A percentile compares a stretch with the other conserved stretches of the same genome.
phyloP scores from a whole-genome alignment of 257 asterid species.

The Rhazya stricta region DNA sequence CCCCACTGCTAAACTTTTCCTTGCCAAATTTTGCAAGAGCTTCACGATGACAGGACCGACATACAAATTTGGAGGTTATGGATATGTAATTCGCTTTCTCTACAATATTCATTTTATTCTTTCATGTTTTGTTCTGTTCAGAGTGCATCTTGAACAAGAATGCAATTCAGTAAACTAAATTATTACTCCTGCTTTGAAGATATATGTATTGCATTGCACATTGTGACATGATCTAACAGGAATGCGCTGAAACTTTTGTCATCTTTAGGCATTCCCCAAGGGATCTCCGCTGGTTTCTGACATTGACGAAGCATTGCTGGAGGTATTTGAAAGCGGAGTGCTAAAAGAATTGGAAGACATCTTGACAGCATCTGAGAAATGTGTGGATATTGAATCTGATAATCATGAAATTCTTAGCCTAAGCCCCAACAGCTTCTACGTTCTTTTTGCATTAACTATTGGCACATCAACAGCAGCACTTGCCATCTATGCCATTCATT shows the following conservation, averaged over 20 bases:
- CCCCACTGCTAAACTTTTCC: slow-evolving; percentile 34
- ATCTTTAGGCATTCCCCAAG: slow-evolving; percentile 34
- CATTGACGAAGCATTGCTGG: slow-evolving; percentile 30
- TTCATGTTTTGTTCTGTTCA: too few relatives aligned
- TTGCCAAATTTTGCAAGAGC: slow-evolving; percentile 39
- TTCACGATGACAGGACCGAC: slow-evolving; percentile 34
- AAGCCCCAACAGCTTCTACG: slow-evolving; percentile 29
- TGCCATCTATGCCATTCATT: slow-evolving; percentile 18
- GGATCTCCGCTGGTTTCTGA: slow-evolving; percentile 36
- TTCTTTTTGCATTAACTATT: slow-evolving; percentile 30
- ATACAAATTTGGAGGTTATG: slow-evolving; percentile 39
- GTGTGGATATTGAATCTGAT: slow-evolving; percentile 26
- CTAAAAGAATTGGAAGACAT: slow-evolving; percentile 28
- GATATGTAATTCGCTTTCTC: slow-evolving; percentile 27
- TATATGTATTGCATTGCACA: too few relatives aligned
- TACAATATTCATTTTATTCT: neutral
- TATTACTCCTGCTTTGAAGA: too few relatives aligned
- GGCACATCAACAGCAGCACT: slow-evolving; percentile 32
- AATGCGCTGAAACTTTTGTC: neutral
- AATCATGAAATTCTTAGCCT: slow-evolving; percentile 23
- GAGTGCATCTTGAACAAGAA: neutral
- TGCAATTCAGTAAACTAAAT: too few relatives aligned
- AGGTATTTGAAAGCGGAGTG: slow-evolving; percentile 27
- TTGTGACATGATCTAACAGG: neutral
- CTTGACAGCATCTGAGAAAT: slow-evolving; percentile 24